phyloP scores from a whole-genome alignment of 805 yeast species.

The Sugiyamaella americana region DNA sequence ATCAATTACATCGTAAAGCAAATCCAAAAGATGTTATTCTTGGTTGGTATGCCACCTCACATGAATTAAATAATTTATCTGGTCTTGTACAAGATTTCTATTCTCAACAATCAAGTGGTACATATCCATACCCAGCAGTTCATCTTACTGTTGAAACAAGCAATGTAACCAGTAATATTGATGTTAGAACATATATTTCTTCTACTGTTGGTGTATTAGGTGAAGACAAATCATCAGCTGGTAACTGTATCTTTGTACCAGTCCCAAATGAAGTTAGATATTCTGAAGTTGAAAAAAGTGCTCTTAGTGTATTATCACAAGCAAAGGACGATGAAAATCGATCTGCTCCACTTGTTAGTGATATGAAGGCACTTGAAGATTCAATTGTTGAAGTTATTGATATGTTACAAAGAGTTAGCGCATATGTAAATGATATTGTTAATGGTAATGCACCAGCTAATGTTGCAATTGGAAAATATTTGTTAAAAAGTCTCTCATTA shows the following conservation, averaged over 20 bases:
- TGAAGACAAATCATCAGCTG: slow-evolving; percentile 26
- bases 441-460: slow-evolving; percentile 26
- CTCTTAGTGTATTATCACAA: slow-evolving; percentile 30
- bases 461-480: slow-evolving; percentile 54
- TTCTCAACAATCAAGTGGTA: slow-evolving; percentile 63
- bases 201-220: slow-evolving; percentile 59
- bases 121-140: slow-evolving; percentile 70
- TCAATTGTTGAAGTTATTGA: slow-evolving; percentile 34
- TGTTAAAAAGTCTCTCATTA: slow-evolving; percentile 42
- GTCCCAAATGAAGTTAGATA: slow-evolving; percentile 60
- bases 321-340: slow-evolving; percentile 32
- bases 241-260: slow-evolving; percentile 64
- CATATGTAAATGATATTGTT: slow-evolving; percentile 29
- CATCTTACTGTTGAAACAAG: slow-evolving; percentile 66
- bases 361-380: slow-evolving; percentile 29
- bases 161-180: slow-evolving; percentile 40
- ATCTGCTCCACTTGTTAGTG: slow-evolving; percentile 30
- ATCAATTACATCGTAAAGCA: slow-evolving; percentile 65
- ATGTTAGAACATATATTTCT: slow-evolving; percentile 63
- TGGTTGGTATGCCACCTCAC: slow-evolving; percentile 71
- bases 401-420: slow-evolving; percentile 35
- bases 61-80: slow-evolving; percentile 60
- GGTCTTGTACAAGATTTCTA: slow-evolving; percentile 78
- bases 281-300: slow-evolving; percentile 45
- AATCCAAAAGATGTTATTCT: slow-evolving; percentile 72